Base-by-base conservation (phyloP, 495 filamentous ascomycete genomes). In the Neurospora sp. region DNA sequence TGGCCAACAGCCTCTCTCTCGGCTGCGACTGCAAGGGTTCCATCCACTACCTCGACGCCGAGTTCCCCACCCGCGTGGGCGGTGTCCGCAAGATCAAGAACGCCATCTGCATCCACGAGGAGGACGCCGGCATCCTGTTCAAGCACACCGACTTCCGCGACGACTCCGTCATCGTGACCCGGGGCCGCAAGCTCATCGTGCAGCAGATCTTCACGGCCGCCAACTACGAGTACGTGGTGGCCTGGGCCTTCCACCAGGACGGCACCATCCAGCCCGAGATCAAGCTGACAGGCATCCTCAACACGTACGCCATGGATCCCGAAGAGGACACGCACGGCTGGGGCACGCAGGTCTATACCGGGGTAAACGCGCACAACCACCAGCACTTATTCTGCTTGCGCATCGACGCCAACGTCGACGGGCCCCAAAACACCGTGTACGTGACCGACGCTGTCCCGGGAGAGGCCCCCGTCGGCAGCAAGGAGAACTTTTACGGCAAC, bases 111-210 rank as follows among this genome's bases (percentile, higher is more conserved):
- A 94, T 97, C 73, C 95, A 98, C 84, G 95, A 98, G 82, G 94
- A 98, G 83, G 95, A 98, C 77, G 87, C 88, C 4, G 95, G 95
- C 7, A 96, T 98, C 73, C 86, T 98, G 10, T 97, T 96, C 86
- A 98, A 98, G 84, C 95, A 98, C 84, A 93, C 90, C 68, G 94
- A 98, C 81, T 98, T 97, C 88, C 91, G 95, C 69, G 94, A 97
- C 79, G 91, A 94, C 59, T 92, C 91, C 0, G 88, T 91, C 69
- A 91, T 96, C 70, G 92, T 97, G 31, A 97, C 94, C 14, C 91
- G 95, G 59, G 94, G 89, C 40, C 89, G 94, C 16, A 97, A 96
- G 78, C 87, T 98, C 71, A 86, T 98, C 75, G 86, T 98, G 77
- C 94, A 93, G 31, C 95, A 97, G 71, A 91, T 97, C 76, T 97